These are phyloP conservation scores for Fusarium austroafricanum DNA, from an alignment of 2,329 filamentous ascomycete species.

Conservation along the genomic window DNA sequence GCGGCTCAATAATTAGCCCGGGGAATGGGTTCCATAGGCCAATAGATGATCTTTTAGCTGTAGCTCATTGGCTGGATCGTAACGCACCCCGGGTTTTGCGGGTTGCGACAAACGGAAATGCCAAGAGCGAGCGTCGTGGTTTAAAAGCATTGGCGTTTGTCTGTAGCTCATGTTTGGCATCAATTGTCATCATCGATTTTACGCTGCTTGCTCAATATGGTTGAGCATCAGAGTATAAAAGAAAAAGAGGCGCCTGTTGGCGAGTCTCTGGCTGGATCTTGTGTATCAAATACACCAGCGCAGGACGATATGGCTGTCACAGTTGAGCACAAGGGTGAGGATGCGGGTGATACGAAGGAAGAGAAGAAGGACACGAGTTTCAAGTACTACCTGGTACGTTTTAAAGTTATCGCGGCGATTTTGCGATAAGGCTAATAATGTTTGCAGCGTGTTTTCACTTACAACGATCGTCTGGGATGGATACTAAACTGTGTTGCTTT, in stretches of 20 bases:
- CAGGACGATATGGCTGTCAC: constrained; percentile 12
- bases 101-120: constrained; percentile 20
- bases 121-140: constrained; percentile 10
- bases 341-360: constrained; percentile 3
- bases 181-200: not conserved
- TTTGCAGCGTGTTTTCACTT: constrained; percentile 52
- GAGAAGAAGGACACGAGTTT: constrained; percentile 40
- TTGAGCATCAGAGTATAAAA: not conserved
- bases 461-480: constrained; percentile 55
- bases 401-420: fast-evolving
- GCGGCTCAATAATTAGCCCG: constrained; percentile 17
- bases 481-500: constrained; percentile 51
- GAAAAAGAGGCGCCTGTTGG: constrained; percentile 9
- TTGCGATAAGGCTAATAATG: not conserved
- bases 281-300: constrained; percentile 2
- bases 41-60: constrained; percentile 7
- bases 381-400: constrained; percentile 44
- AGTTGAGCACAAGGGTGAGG: not conserved
- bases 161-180: not conserved
- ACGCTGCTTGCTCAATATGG: constrained; percentile 5
- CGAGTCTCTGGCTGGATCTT: constrained; percentile 3
- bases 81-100: constrained; percentile 21
- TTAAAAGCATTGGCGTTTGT: constrained; percentile 1
- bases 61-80: constrained; percentile 32
- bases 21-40: not conserved